Evolutionary conservation across 192 early-diverging fungal genomes (phyloP).

Genomic region (Lobosporangium transversale): DNA sequence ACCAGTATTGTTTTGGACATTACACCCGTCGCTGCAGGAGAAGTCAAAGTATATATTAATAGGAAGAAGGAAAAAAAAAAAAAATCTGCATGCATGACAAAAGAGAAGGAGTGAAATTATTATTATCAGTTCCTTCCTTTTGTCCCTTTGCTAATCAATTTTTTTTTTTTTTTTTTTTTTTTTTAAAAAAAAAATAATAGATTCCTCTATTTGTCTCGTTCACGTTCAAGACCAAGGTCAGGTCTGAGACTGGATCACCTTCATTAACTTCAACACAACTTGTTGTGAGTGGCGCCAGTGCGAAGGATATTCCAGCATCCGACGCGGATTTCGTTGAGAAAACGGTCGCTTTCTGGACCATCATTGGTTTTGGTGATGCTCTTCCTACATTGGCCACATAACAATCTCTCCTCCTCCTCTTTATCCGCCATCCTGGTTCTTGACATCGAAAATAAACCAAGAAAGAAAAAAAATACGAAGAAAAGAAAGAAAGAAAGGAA

Average conservation of each 20-base stretch:
- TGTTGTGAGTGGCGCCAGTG: conserved; percentile 24
- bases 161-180: background rate
- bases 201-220: conserved; percentile 71
- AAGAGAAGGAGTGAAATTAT: background rate
- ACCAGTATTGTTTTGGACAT: conserved; percentile 70
- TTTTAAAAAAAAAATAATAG: no score
- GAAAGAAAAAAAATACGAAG: no score
- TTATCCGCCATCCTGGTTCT: background rate
- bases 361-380: conserved; percentile 67
- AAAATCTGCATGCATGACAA: no score
- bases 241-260: conserved; percentile 36
- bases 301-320: conserved; percentile 12
- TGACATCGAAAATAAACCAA: no score
- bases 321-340: conserved; percentile 54
- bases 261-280: conserved; percentile 34
- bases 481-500: conserved; percentile 3
- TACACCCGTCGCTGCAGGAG: conserved; percentile 59
- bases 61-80: background rate
- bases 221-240: conserved; percentile 51
- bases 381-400: conserved; percentile 28
- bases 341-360: conserved; percentile 66
- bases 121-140: background rate
- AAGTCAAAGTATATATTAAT: conserved; percentile 57
- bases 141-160: background rate
- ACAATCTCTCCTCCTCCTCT: background rate